Evolutionary conservation across 768 basidiomycete genomes (phyloP), one percentile per base, ranked within the genome.

Genomic region (Psilocybe azurescens): DNA sequence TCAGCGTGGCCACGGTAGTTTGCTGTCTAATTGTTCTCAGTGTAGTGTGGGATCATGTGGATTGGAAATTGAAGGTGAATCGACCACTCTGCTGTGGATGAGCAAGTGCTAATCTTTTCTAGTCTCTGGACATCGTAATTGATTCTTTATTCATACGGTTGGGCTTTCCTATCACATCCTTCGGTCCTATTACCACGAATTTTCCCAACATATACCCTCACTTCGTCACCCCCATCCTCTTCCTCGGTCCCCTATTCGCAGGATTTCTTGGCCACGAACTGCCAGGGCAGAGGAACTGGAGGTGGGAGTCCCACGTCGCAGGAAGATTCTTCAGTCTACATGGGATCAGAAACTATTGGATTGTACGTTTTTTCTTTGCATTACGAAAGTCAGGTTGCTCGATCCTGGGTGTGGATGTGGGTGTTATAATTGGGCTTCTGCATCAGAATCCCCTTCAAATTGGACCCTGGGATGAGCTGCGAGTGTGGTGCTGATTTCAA

Each of bases 211-310:
- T 83, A 18, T 72, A 76, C 6, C 79, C 91, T 0, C 87, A 88
- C 66, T 72, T 94, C 28, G 77, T 94, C 41, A 86, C 88, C 0
- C 94, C 94, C 0, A 58, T 88, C 1, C 81, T 97, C 13, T 95
- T 89, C 71, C 72, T 87, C 9, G 95, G 95, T 0, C 92, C 95
- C 0, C 75, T 97, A 2, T 91, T 89, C 65, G 87, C 78, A 16
- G 72, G 61, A 32, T 88, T 74, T 65, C 72, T 89, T 1, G 74
- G 68, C 5, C 65, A 72, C 10, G 66, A 75, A 14, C 76, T 92
- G 4, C 91, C 90, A 0, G 80, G 85, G 8, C 89, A 90, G 70
- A 58, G 65, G 24, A 64, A 73, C 28, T 89, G 84, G 83, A 76
- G 74, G 4, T 80, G 84, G 58, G 50, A 74, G 36, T 63, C 67